These are phyloP conservation scores for Fusarium palustre DNA, from an alignment of 2,329 filamentous ascomycete genomes.

Conservation along the genomic window DNA sequence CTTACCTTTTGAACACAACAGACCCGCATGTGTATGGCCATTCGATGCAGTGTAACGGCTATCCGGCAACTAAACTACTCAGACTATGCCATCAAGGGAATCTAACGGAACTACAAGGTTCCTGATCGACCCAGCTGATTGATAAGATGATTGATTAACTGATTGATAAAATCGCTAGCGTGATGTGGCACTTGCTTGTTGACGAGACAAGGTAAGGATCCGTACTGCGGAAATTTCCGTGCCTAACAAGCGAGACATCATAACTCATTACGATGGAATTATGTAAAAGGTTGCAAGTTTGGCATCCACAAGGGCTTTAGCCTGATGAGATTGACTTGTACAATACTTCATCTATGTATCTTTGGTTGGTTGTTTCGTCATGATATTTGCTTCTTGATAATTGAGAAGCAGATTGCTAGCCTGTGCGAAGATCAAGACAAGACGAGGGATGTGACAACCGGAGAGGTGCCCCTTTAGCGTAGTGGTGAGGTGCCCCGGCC, in stretches of 20 bases:
- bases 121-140: constrained; percentile 2
- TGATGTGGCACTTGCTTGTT: not conserved
- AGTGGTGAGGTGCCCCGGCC: no score
- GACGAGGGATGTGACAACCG: no score
- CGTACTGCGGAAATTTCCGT: not conserved
- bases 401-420: not conserved
- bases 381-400: not conserved
- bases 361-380: no score
- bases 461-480: no score
- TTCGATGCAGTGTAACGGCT: not conserved
- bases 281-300: not conserved
- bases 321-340: not conserved
- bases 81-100: not conserved
- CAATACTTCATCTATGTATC: not conserved
- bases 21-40: not conserved
- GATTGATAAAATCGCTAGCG: constrained; percentile 8
- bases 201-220: not conserved
- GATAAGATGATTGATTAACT: constrained; percentile 12
- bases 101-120: not conserved
- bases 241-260: fast-evolving
- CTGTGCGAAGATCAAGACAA: no score
- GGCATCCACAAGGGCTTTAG: not conserved
- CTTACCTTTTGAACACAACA: not conserved
- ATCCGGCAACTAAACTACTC: not conserved
- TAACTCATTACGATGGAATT: not conserved